A percentile compares a stretch with the other conserved stretches of the same genome.
Evolutionary conservation across 73 alveolate genomes (phyloP).

Genomic region (Paramecium octaurelia): DNA sequence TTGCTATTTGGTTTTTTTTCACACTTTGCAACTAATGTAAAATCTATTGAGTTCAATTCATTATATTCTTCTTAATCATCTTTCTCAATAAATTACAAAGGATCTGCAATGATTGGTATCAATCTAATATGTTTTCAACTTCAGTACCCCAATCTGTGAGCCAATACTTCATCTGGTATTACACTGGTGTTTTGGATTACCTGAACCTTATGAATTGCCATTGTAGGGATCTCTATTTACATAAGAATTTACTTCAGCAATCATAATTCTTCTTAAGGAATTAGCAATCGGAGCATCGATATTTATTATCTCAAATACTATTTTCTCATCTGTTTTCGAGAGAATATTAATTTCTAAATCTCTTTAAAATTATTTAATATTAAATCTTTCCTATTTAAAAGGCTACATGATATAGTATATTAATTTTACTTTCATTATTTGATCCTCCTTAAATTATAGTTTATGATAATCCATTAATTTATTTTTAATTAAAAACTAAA

Average conservation of each 20-base stretch:
- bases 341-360: constrained; percentile 15
- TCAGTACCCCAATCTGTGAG: constrained; percentile 90
- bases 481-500: not conserved
- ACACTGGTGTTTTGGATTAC: constrained; percentile 94
- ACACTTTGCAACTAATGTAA: constrained; percentile 83
- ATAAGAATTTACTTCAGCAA: constrained; percentile 77
- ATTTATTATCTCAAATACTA: constrained; percentile 90
- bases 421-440: not conserved
- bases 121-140: constrained; percentile 6
- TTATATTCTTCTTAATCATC: constrained; percentile 74
- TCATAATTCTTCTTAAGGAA: constrained; percentile 94
- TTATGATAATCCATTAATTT: constrained; percentile 27
- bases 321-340: constrained; percentile 72
- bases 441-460: not conserved
- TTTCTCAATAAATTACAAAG: constrained; percentile 75
- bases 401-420: not conserved
- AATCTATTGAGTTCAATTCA: constrained; percentile 81
- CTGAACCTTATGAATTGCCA: constrained; percentile 96
- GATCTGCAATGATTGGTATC: constrained; percentile 94
- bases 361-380: not conserved
- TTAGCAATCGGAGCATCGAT: constrained; percentile 96
- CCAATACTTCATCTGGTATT: constrained; percentile 96
- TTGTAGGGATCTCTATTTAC: constrained; percentile 82
- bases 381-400: constrained; percentile 6
- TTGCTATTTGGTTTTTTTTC: constrained; percentile 70